A percentile compares a stretch with the other conserved stretches of the same genome.
Conservation (phyloP, 768 basidiomycete genomes). For the Phallus indusiatus region DNA sequence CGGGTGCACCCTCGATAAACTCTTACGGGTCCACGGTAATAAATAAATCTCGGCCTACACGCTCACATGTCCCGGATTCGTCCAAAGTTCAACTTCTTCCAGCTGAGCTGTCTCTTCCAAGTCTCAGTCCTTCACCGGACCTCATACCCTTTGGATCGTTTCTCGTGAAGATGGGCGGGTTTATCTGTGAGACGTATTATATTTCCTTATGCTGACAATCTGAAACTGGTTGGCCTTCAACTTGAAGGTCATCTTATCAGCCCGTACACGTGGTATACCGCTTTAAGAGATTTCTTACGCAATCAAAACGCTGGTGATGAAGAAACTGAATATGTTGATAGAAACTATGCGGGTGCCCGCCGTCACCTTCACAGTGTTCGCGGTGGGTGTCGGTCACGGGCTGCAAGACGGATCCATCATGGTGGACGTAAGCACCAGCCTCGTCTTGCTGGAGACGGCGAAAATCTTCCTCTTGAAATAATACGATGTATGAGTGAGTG, state of each 20-base stretch:
- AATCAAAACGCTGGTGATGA: conserved; percentile 9
- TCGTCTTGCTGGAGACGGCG: conserved; percentile 30
- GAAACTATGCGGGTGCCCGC: no score
- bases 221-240: neutral
- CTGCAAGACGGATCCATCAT: neutral
- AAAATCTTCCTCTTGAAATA: conserved; percentile 52
- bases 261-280: neutral
- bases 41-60: no score
- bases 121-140: conserved; percentile 12
- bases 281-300: neutral
- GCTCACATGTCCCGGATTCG: no score
- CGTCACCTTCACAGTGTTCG: no score
- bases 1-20: no score
- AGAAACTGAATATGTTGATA: neutral
- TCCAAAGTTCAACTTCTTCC: no score
- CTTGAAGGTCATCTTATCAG: neutral
- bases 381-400: no score
- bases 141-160: conserved; percentile 18
- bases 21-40: no score
- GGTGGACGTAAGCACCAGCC: conserved; percentile 21
- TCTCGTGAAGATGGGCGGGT: conserved; percentile 6
- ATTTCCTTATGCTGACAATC: no score
- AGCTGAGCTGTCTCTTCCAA: no score
- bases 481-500: conserved; percentile 48
- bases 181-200: neutral